phyloP scores from a whole-genome alignment of 495 filamentous ascomycete genomes.

The Hyaloscypha finlandica region DNA sequence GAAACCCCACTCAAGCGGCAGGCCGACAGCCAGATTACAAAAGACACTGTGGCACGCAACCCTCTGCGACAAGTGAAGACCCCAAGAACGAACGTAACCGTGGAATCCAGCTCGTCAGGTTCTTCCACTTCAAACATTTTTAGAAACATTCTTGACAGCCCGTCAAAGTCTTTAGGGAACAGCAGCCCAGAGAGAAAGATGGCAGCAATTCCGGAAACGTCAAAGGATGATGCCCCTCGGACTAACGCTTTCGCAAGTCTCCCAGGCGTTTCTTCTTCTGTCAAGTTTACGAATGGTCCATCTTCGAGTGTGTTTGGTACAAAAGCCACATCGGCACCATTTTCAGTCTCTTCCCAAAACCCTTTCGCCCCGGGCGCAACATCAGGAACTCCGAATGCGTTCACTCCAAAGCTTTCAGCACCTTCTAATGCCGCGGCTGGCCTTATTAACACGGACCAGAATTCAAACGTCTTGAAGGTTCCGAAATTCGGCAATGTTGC shows the following conservation, averaged over 20 bases:
- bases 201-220: conserved; percentile 1
- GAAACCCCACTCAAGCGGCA: conserved; percentile 31
- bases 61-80: conserved; percentile 24
- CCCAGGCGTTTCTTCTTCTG: conserved; percentile 26
- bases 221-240: conserved; percentile 19
- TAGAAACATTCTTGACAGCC: conserved; percentile 35
- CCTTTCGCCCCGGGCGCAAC: conserved; percentile 18
- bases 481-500: conserved; percentile 20
- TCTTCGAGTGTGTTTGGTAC: conserved; percentile 22
- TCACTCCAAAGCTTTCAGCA: conserved; percentile 31
- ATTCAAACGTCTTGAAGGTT: not conserved
- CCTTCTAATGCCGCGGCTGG: not conserved
- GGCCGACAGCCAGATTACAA: conserved; percentile 33
- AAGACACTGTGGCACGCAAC: conserved; percentile 19
- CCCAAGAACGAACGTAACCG: conserved; percentile 17
- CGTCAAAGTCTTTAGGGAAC: conserved; percentile 4
- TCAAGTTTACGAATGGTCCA: conserved; percentile 20
- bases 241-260: conserved; percentile 27
- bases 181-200: conserved; percentile 22
- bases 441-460: not conserved
- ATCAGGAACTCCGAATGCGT: conserved; percentile 8
- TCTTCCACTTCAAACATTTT: conserved; percentile 44
- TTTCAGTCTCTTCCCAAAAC: not conserved
- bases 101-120: conserved; percentile 18
- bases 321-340: conserved; percentile 17